Percentiles rank a stretch among this genome's conserved stretches.
Evolutionary conservation across 495 filamentous ascomycete species (phyloP).

Genomic region (Penicillium flavigenum): DNA sequence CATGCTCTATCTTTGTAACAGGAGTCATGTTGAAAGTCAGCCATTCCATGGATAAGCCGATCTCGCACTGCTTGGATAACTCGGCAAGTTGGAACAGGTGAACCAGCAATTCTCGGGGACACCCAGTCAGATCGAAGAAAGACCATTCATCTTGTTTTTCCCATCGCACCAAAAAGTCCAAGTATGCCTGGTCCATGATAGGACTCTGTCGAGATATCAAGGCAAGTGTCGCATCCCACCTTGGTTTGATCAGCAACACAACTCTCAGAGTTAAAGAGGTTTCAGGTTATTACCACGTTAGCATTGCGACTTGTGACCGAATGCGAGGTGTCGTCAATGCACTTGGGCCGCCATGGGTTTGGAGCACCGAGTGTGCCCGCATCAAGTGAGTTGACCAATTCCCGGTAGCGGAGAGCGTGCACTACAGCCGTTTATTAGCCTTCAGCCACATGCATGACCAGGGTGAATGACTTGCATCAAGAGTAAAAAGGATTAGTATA

Average conservation of each 20-base stretch:
- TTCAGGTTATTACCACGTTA: slow-evolving; percentile 25
- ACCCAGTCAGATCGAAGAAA: slow-evolving; percentile 32
- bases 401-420: slow-evolving; percentile 19
- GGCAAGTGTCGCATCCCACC: slow-evolving; percentile 33
- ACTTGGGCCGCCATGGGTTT: slow-evolving; percentile 14
- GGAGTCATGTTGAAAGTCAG: slow-evolving; percentile 25
- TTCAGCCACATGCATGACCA: background rate
- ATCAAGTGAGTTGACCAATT: slow-evolving; percentile 16
- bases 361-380: slow-evolving; percentile 15
- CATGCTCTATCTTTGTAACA: slow-evolving; percentile 19
- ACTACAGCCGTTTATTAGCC: slow-evolving; percentile 7
- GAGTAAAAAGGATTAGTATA: slow-evolving; percentile 22
- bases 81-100: slow-evolving; percentile 23
- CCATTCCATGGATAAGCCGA: slow-evolving; percentile 28
- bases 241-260: slow-evolving; percentile 1
- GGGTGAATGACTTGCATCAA: slow-evolving; percentile 16
- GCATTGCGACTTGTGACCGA: slow-evolving; percentile 28
- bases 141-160: slow-evolving; percentile 23
- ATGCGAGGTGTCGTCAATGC: slow-evolving; percentile 10
- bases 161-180: slow-evolving; percentile 16
- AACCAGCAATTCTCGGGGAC: slow-evolving; percentile 23
- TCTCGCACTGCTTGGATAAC: slow-evolving; percentile 23
- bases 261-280: background rate
- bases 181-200: slow-evolving; percentile 21
- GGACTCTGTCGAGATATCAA: slow-evolving; percentile 27